Conservation (phyloP, 306 rosid species). For the Rosa lucieae region DNA sequence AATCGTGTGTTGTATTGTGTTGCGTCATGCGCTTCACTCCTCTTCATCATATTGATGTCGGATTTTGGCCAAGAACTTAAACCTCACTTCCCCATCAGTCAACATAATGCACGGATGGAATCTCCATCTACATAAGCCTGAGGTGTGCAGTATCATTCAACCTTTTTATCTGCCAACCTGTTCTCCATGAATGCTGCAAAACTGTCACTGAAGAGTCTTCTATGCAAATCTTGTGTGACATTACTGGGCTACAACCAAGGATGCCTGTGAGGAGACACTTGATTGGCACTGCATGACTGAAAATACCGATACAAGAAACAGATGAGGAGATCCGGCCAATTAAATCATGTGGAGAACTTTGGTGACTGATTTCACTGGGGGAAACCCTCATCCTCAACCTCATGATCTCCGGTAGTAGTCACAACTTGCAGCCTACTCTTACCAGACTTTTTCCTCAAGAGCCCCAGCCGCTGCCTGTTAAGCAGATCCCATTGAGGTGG, state of each 20-base stretch:
- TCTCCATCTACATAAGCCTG: slow-evolving; percentile 66
- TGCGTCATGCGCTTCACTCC: slow-evolving; percentile 4
- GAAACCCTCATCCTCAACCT: slow-evolving; percentile 66
- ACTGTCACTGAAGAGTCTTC: slow-evolving; percentile 96
- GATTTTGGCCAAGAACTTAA: slow-evolving; percentile 23
- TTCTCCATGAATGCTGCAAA: slow-evolving; percentile 85
- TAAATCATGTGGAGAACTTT: slow-evolving; percentile 52
- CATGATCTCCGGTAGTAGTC: slow-evolving; percentile 76
- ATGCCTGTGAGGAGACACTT: slow-evolving; percentile 89
- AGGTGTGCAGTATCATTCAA: slow-evolving; percentile 91
- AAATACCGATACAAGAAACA: slow-evolving; percentile 69
- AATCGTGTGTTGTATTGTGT: slow-evolving; percentile 12
- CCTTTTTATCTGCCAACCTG: slow-evolving; percentile 97
- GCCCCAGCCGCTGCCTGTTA: slow-evolving; percentile 66
- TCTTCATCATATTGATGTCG: slow-evolving; percentile 15
- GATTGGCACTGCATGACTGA: slow-evolving; percentile 86
- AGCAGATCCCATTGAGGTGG: slow-evolving; percentile 63
- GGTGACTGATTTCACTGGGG: slow-evolving; percentile 60
- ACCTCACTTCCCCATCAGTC: slow-evolving; percentile 4
- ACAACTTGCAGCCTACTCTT: slow-evolving; percentile 90
- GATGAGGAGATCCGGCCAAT: slow-evolving; percentile 54
- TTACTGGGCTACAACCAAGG: slow-evolving; percentile 83
- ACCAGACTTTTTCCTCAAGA: slow-evolving; percentile 79
- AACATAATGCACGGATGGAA: slow-evolving; percentile 4
- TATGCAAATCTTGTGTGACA: slow-evolving; percentile 82